Percentiles rank a stretch among this genome's conserved stretches.
Evolutionary conservation across 2,329 filamentous ascomycete species (phyloP).

Genomic region (Fusarium penzigii): DNA sequence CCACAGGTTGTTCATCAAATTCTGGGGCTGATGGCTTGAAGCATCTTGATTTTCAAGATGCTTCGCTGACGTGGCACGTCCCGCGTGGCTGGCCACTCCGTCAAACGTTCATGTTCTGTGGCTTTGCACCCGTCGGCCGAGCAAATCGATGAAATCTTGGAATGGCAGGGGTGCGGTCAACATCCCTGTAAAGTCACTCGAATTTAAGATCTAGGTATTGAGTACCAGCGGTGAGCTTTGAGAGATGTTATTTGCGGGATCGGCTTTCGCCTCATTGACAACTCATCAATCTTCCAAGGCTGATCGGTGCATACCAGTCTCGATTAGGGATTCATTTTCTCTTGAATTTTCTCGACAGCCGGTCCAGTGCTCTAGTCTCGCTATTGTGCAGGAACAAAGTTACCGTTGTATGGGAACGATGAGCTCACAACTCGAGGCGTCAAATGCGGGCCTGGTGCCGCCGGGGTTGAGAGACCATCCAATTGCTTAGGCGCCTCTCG

Average conservation of each 20-base stretch:
- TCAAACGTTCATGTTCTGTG: conserved; percentile 23
- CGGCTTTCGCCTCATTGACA: conserved; percentile 29
- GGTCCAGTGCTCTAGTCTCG: too few relatives aligned
- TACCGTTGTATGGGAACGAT: neutral
- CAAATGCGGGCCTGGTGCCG: conserved; percentile 19
- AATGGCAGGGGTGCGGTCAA: conserved; percentile 2
- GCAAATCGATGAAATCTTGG: conserved; percentile 24
- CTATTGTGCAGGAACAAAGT: too few relatives aligned
- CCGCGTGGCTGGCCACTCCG: conserved; percentile 34
- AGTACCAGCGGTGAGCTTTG: conserved; percentile 29
- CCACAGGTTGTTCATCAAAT: conserved; percentile 21
- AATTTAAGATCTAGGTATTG: conserved; percentile 29
- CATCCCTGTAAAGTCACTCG: conserved; percentile 32
- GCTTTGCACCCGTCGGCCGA: conserved; percentile 19
- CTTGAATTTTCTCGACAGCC: neutral
- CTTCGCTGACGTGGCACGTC: conserved; percentile 44
- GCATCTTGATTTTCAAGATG: conserved; percentile 3
- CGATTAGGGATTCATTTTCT: neutral
- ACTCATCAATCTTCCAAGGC: conserved; percentile 23
- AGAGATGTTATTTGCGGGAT: conserved; percentile 6
- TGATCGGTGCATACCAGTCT: neutral
- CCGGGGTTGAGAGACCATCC: conserved; percentile 15
- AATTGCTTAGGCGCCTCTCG: conserved; percentile 30
- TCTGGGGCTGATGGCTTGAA: conserved; percentile 30
- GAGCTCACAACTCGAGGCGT: conserved; percentile 12